Base-by-base conservation (phyloP, 2,329 filamentous ascomycete species). In the Hysterium pulicare region DNA sequence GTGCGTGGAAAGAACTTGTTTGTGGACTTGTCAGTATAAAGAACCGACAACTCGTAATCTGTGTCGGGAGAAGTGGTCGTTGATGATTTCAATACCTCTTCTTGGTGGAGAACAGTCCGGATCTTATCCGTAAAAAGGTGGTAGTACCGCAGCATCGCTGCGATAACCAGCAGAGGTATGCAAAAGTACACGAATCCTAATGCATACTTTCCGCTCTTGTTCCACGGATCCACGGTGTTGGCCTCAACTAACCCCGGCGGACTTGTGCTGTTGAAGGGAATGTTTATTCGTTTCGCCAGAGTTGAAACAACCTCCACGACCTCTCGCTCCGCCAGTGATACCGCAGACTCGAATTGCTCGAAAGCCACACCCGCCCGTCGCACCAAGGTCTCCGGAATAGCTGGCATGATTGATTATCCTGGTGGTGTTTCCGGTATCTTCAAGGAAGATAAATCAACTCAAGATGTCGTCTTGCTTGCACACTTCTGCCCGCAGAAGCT, bases 111-210 rank as follows among this genome's bases (percentile, higher is more conserved):
- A 49, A 89, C 90, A 53, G 90, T 87, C 53, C 90, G 82, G 52
- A 95, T 88, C 71, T 93, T 94, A 72, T 96, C 90, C 55, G 90
- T 89, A 84, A 89, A 95, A 54, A 86, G 83, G 67, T 95, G 86
- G 75, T 90, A 95, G 61, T 87, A 76, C 52, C 89, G 82, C 61
- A 91, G 74, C 9, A 84, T 58, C 9, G 86, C 71, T 4, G 90
- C 82, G 41, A 81, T 57, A 21, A 78, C 76, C 50, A 90, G 76
- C 46, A 96, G 66, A 38, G 83, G 81, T 37, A 94, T 66, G 40
- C 86, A 83, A 58, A 95, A 94, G 67, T 94, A 95, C 11, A 91
- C 88, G 82, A 89, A 95, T 44, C 85, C 88, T 39, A 88, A 71
- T 2, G 78, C 89, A 70, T 96, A 95, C 71, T 95, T 94, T 33